Evolutionary conservation across 129 eudicot genomes (phyloP).

Genomic region (Saussurea involucrata): DNA sequence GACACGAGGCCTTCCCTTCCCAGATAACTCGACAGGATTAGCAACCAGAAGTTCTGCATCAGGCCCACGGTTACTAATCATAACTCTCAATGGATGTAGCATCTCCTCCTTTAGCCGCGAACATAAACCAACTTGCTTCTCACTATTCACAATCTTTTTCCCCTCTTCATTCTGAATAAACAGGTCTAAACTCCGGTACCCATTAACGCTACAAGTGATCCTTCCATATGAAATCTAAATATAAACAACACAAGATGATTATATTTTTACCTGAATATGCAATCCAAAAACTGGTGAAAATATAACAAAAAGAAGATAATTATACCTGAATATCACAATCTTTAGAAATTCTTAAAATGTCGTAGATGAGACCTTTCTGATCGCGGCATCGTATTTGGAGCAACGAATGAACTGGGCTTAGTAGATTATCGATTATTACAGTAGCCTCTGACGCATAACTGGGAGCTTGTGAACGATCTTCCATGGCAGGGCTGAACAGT

Average conservation of each 20-base stretch:
- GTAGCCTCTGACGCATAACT: slow-evolving; percentile 40
- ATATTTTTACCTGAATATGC: no score
- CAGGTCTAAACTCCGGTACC: slow-evolving; percentile 67
- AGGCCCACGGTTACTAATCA: slow-evolving; percentile 83
- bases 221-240: slow-evolving; percentile 77
- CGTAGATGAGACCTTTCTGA: slow-evolving; percentile 87
- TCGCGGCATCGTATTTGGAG: slow-evolving; percentile 77
- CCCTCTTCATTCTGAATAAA: slow-evolving; percentile 73
- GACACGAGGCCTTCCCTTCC: slow-evolving; percentile 90
- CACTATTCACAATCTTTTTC: slow-evolving; percentile 70
- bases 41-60: slow-evolving; percentile 90
- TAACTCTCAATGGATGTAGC: slow-evolving; percentile 81
- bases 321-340: slow-evolving; percentile 68
- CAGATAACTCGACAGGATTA: slow-evolving; percentile 85
- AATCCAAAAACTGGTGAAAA: neutral
- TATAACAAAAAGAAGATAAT: neutral
- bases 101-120: slow-evolving; percentile 82
- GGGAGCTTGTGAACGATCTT: slow-evolving; percentile 25
- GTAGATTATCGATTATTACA: slow-evolving; percentile 53
- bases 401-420: slow-evolving; percentile 81
- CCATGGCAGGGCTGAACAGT: slow-evolving; percentile 40
- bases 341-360: slow-evolving; percentile 68
- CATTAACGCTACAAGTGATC: slow-evolving; percentile 48
- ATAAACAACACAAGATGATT: slow-evolving; percentile 1
- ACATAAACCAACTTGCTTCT: slow-evolving; percentile 50